phyloP scores from a whole-genome alignment of 1,284 basidiomycete genomes.

The Ustilago vetiveriae region DNA sequence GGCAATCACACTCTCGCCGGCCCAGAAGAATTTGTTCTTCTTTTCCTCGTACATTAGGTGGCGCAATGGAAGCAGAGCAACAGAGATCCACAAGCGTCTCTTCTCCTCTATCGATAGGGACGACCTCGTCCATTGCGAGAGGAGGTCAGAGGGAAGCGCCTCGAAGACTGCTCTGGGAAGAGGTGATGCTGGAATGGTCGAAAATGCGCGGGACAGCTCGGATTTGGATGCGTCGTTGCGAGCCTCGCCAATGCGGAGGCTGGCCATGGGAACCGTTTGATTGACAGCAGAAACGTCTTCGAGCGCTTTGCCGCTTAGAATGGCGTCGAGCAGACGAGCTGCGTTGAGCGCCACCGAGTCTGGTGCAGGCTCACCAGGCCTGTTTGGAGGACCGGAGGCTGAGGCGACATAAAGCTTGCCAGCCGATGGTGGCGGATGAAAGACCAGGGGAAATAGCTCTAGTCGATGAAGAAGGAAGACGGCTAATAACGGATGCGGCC shows the following conservation, averaged over 20 bases:
- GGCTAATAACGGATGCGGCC: conserved; percentile 57
- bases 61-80: conserved; percentile 47
- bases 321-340: conserved; percentile 39
- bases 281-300: conserved; percentile 10
- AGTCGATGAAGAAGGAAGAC: conserved; percentile 53
- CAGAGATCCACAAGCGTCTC: conserved; percentile 50
- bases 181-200: conserved; percentile 12
- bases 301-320: conserved; percentile 16
- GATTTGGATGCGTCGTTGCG: conserved; percentile 4
- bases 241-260: conserved; percentile 19
- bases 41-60: conserved; percentile 49
- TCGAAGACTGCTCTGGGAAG: conserved; percentile 28
- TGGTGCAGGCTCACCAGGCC: conserved; percentile 5
- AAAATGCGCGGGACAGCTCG: conserved; percentile 33
- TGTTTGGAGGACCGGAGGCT: background rate
- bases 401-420: conserved; percentile 17
- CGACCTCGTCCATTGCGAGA: conserved; percentile 22
- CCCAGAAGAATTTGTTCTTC: conserved; percentile 55
- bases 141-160: conserved; percentile 23
- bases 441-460: conserved; percentile 58
- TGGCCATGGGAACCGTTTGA: conserved; percentile 32
- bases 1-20: conserved; percentile 51
- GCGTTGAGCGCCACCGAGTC: conserved; percentile 39
- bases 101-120: conserved; percentile 28
- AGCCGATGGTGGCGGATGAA: conserved; percentile 45